These are phyloP conservation scores for Kazachstania viticola DNA, from an alignment of 805 yeast species.

Conservation along the genomic window DNA sequence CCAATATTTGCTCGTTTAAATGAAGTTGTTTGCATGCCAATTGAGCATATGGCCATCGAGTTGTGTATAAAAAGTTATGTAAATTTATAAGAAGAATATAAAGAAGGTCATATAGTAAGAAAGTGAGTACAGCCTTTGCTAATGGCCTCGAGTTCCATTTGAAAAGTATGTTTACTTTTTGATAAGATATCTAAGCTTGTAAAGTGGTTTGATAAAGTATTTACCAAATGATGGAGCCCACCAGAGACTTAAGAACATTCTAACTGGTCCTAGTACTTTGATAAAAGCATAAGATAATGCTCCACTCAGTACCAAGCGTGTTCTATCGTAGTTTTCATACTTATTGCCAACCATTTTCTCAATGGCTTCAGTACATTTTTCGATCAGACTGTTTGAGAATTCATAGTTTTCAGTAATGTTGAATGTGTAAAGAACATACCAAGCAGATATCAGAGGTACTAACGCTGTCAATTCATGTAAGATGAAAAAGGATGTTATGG, in stretches of 20 bases:
- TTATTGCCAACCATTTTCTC: conserved; percentile 37
- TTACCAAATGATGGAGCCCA: conserved; percentile 25
- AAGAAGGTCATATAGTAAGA: too few relatives aligned
- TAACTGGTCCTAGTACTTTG: conserved; percentile 32
- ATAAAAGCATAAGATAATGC: conserved; percentile 66
- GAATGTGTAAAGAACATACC: conserved; percentile 53
- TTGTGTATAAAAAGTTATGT: too few relatives aligned
- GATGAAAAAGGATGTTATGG: conserved; percentile 48
- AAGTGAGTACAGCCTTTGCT: too few relatives aligned
- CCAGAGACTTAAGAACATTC: conserved; percentile 25
- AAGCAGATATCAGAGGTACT: conserved; percentile 52
- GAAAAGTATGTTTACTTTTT: neutral
- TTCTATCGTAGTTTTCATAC: conserved; percentile 32
- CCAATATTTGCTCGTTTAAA: too few relatives aligned
- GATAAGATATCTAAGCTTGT: conserved; percentile 4
- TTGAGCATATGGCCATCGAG: too few relatives aligned
- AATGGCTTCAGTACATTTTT: conserved; percentile 46
- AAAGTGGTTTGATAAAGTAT: conserved; percentile 12
- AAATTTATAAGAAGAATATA: too few relatives aligned
- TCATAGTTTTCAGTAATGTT: conserved; percentile 25
- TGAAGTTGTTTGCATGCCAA: too few relatives aligned
- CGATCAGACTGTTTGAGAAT: conserved; percentile 30
- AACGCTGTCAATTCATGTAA: conserved; percentile 71
- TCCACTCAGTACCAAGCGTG: conserved; percentile 52
- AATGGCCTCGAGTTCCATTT: too few relatives aligned